Base-by-base conservation (phyloP, 192 early-diverging fungal species). In the Tieghemiomyces parasiticus region DNA sequence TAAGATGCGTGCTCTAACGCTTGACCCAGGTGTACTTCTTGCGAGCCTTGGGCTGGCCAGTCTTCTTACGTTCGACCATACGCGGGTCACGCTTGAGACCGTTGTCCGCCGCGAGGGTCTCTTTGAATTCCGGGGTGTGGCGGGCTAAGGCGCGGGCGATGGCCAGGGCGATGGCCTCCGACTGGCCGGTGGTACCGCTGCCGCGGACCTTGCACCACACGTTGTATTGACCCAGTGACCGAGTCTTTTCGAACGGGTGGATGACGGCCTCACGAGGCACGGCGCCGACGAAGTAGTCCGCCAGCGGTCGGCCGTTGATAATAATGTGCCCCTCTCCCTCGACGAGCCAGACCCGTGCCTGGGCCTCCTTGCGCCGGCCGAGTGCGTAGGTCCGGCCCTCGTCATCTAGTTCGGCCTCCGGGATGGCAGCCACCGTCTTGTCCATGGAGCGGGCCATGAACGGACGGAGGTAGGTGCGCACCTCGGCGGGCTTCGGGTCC, bases 51-150 rank as follows among this genome's bases (percentile, higher is more conserved):
- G 85, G 85, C 68, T 92, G 89, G 58, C 90, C 90, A 34, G 91
- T 88, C 87, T 97, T 97, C 73, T 97, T 97, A 61, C 92, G 81
- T 71, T 97, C 93, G 25, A 94, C 92, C 58, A 80, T 79, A 63
- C 88, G 78, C n/a, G 73, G 67, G 74, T 87, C 83, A 28, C 79
- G 68, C 8, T 65, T 66, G 38, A 89, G 70, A 33, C 79, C 71
- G 0, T 82, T 76, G 70, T 85, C 76, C 49, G 69, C 69, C 34
- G 74, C 63, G 12, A 93, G 67, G 14, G 63, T 65, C 3, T 69
- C 68, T 60, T 84, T 78, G n/a, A 75, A 61, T 52, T 67, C 67
- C n/a, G 74, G 72, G n/a, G 85, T 70, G 35, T 84, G 79, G 47
- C 82, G 73, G 32, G 77, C 67, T 9, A 94, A 58, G 3, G 84